A percentile compares a stretch with the other conserved stretches of the same genome.
phyloP scores from a whole-genome alignment of 148 eudicot genomes.

The Rhododendron mucronatum region DNA sequence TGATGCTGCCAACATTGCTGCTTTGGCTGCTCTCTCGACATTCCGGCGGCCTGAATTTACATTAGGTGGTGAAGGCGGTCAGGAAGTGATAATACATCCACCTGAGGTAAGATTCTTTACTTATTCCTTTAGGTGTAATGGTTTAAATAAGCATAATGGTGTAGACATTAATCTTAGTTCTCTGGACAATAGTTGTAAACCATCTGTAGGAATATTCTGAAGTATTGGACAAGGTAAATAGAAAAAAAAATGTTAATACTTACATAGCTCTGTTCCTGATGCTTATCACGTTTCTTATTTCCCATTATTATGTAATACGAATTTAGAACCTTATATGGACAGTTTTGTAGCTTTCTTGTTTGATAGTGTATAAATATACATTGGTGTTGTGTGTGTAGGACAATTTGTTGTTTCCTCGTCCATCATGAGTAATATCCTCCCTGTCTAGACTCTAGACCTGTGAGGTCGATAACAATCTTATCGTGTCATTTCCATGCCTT shows the following conservation, averaged over 20 bases:
- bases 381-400: not conserved
- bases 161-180: not conserved
- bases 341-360: not conserved
- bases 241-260: not conserved
- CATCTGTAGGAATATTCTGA: not conserved
- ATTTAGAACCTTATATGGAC: not conserved
- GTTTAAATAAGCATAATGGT: not conserved
- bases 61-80: constrained; percentile 71
- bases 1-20: constrained; percentile 99
- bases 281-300: not conserved
- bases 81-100: constrained; percentile 72
- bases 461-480: not conserved
- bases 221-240: not conserved
- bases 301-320: not conserved
- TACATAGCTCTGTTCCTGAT: not conserved
- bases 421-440: not conserved
- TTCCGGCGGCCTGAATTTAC: constrained; percentile 91
- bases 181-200: not conserved
- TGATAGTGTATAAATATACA: not conserved
- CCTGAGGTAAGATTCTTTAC: constrained; percentile 42
- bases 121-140: not conserved
- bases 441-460: not conserved
- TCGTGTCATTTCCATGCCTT: not conserved
- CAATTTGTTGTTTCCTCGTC: not conserved
- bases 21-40: constrained; percentile 82